phyloP scores from a whole-genome alignment of 176 grass and related monocot genomes.

The Olyra latifolia region DNA sequence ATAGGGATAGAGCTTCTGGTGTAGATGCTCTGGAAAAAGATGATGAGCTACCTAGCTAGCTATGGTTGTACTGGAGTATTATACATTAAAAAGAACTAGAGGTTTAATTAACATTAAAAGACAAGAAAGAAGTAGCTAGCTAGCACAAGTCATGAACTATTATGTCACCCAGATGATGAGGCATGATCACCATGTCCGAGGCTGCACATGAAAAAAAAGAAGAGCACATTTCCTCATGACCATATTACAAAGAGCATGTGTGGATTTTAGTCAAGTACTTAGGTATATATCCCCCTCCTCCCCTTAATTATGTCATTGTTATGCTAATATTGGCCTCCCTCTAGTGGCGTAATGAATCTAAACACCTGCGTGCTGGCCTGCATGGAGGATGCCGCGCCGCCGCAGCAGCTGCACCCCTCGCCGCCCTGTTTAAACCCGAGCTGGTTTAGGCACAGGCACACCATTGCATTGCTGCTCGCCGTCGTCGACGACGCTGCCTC shows the following conservation, averaged over 20 bases:
- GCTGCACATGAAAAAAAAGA: not conserved
- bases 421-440: slow-evolving; percentile 52
- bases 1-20: no score
- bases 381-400: slow-evolving; percentile 28
- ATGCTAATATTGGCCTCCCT: slow-evolving; percentile 42
- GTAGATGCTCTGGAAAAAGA: no score
- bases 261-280: slow-evolving; percentile 25
- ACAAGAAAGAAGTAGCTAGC: slow-evolving; percentile 8
- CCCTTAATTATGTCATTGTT: slow-evolving; percentile 12
- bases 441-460: slow-evolving; percentile 64
- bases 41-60: slow-evolving; percentile 13
- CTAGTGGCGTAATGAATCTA: slow-evolving; percentile 57
- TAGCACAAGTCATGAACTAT: not conserved
- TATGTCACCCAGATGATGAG: slow-evolving; percentile 12
- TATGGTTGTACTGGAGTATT: not conserved
- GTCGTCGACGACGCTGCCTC: not conserved
- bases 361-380: slow-evolving; percentile 44
- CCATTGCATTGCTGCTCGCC: not conserved
- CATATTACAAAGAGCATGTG: slow-evolving; percentile 42
- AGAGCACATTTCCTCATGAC: slow-evolving; percentile 40
- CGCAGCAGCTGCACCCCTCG: slow-evolving; percentile 55
- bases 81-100: not conserved
- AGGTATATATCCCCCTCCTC: slow-evolving; percentile 9
- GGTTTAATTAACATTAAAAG: not conserved
- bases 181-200: slow-evolving; percentile 28